These are phyloP conservation scores for Leccinum longicurvipes DNA, from an alignment of 768 basidiomycete genomes.

Conservation along the genomic window DNA sequence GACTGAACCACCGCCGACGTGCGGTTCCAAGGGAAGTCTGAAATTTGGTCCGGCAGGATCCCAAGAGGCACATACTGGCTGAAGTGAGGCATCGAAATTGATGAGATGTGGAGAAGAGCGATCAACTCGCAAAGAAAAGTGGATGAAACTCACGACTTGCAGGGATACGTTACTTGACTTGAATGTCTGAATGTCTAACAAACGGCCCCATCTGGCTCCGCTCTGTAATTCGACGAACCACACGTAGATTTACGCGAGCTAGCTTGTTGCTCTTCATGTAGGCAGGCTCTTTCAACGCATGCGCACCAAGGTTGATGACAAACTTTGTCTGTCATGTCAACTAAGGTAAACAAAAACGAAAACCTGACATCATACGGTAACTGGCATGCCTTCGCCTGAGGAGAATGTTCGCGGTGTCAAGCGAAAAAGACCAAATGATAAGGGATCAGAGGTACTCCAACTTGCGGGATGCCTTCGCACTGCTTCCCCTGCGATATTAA, in stretches of 20 bases:
- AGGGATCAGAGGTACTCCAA: constrained; percentile 31
- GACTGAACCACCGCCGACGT: constrained; percentile 45
- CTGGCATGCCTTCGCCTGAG: constrained; percentile 7
- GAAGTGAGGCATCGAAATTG: constrained; percentile 6
- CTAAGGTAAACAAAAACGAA: too few relatives aligned
- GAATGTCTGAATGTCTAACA: too few relatives aligned
- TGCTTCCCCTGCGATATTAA: neutral
- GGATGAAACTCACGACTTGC: constrained; percentile 51
- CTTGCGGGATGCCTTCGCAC: neutral
- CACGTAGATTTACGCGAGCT: too few relatives aligned
- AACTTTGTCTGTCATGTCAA: neutral
- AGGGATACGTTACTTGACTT: constrained; percentile 43
- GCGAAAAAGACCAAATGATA: constrained; percentile 40
- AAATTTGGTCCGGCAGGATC: constrained; percentile 41
- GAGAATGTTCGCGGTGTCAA: constrained; percentile 33
- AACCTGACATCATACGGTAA: too few relatives aligned
- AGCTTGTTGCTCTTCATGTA: neutral
- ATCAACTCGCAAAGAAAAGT: constrained; percentile 6
- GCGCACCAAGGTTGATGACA: neutral
- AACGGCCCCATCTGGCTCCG: too few relatives aligned
- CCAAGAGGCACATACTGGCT: constrained; percentile 63
- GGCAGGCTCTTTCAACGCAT: neutral
- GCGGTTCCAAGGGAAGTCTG: constrained; percentile 23
- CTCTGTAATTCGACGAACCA: too few relatives aligned
- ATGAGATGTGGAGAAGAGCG: neutral